Evolutionary conservation across 2,329 filamentous ascomycete genomes (phyloP).

Genomic region (Nemania sp.): DNA sequence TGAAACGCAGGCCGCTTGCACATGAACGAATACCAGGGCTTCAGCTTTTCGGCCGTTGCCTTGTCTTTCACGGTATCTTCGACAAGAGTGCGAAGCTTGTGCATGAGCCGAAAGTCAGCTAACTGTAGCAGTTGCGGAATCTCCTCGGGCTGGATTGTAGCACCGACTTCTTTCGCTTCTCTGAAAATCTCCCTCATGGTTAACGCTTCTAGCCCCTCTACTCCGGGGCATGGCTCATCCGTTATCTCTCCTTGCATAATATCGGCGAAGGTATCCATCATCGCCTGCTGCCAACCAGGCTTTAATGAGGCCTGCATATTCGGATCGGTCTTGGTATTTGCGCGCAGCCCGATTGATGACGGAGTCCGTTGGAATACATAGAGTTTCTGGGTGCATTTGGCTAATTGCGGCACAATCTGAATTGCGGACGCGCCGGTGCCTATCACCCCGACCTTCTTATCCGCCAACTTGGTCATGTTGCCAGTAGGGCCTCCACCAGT

Average conservation of each 20-base stretch:
- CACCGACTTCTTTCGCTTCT: background rate
- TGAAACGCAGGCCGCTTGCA: slow-evolving; percentile 6
- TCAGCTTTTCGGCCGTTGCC: slow-evolving; percentile 1
- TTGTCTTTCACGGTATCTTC: background rate
- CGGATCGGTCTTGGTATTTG: background rate
- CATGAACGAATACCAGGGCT: slow-evolving; percentile 10
- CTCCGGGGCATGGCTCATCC: background rate
- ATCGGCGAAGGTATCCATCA: background rate
- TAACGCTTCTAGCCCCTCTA: background rate
- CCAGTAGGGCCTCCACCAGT: background rate
- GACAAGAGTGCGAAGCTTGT: background rate
- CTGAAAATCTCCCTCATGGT: background rate
- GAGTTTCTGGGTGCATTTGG: background rate
- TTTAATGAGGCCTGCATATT: background rate
- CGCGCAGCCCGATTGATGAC: background rate
- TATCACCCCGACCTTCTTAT: background rate
- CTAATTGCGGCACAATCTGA: background rate
- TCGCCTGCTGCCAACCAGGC: background rate
- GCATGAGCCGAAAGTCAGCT: background rate
- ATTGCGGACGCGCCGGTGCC: background rate
- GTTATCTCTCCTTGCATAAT: background rate
- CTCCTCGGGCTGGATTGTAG: background rate
- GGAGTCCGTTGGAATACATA: slow-evolving; percentile 3
- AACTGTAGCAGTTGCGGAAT: background rate
- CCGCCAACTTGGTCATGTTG: background rate